Conservation (phyloP, 2,329 filamentous ascomycete genomes). For the Alternaria atra region DNA sequence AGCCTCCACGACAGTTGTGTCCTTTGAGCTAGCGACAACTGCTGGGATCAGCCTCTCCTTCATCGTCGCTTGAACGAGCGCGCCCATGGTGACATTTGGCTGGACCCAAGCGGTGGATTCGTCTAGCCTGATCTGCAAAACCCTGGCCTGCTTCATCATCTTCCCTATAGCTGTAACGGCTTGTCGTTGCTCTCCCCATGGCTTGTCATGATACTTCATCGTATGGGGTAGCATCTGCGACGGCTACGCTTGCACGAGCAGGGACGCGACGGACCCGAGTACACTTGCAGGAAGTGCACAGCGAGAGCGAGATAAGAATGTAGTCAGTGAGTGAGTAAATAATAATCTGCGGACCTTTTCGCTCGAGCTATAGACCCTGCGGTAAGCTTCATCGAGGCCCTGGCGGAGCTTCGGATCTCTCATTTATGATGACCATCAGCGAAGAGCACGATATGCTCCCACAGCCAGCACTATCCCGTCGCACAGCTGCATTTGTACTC, state of each 20-base stretch:
- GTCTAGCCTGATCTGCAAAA: background rate
- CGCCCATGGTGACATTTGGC: background rate
- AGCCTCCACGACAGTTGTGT: background rate
- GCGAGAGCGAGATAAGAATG: background rate
- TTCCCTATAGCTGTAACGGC: background rate
- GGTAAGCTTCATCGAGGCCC: background rate
- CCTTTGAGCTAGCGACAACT: constrained; percentile 1
- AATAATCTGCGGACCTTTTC: too few species aligned
- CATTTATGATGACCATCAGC: background rate
- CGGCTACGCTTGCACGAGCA: background rate
- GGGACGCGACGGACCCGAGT: background rate
- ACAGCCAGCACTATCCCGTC: too few species aligned
- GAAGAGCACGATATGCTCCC: too few species aligned
- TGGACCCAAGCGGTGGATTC: background rate
- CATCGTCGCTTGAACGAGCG: constrained; percentile 1
- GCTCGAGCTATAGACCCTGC: too few species aligned
- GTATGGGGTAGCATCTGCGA: background rate
- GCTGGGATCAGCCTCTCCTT: background rate
- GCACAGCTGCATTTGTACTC: too few species aligned
- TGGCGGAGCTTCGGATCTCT: background rate
- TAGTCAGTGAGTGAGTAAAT: background rate
- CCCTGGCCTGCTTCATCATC: background rate
- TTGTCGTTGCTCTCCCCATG: background rate
- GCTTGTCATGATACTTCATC: background rate
- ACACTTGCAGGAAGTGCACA: background rate